Evolutionary conservation across 2,329 filamentous ascomycete genomes (phyloP).

Genomic region (Xylaria polymorpha): DNA sequence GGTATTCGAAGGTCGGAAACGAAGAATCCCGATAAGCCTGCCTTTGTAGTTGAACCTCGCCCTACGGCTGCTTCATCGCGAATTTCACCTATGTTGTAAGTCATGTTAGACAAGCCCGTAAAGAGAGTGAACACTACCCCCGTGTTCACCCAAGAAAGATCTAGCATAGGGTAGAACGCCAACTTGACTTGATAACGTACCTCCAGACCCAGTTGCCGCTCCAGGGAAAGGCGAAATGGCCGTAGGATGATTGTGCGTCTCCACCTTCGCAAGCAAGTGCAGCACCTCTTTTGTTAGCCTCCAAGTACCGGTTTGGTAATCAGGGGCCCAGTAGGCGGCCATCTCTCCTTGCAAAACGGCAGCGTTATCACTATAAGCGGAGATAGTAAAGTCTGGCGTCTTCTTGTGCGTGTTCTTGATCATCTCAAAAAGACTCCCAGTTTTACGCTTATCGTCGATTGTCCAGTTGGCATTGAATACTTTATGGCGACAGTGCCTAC

Average conservation of each 20-base stretch:
- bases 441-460: conserved; percentile 85
- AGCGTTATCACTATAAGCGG: conserved; percentile 97
- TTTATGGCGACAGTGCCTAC: conserved; percentile 45
- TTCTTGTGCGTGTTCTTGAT: conserved; percentile 94
- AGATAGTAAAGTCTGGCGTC: conserved; percentile 85
- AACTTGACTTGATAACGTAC: conserved; percentile 51
- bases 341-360: conserved; percentile 84
- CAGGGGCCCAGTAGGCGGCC: conserved; percentile 86
- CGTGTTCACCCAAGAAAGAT: not conserved
- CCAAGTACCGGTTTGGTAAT: conserved; percentile 88
- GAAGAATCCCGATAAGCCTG: conserved; percentile 91
- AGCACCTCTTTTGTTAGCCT: conserved; percentile 85
- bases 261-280: conserved; percentile 91
- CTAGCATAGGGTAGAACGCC: not conserved
- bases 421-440: conserved; percentile 90
- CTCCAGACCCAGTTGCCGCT: conserved; percentile 93
- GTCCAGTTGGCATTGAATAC: conserved; percentile 95
- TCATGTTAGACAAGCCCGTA: conserved; percentile 12
- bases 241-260: conserved; percentile 98
- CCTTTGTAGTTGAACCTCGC: conserved; percentile 90
- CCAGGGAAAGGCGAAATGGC: conserved; percentile 83
- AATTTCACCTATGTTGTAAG: conserved; percentile 27
- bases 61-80: conserved; percentile 93
- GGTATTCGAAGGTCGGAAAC: conserved; percentile 95
- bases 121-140: not conserved